A percentile compares a stretch with the other conserved stretches of the same genome.
These are phyloP conservation scores for Plantago elongata DNA, from an alignment of 257 asterid genomes.

Conservation along the genomic window DNA sequence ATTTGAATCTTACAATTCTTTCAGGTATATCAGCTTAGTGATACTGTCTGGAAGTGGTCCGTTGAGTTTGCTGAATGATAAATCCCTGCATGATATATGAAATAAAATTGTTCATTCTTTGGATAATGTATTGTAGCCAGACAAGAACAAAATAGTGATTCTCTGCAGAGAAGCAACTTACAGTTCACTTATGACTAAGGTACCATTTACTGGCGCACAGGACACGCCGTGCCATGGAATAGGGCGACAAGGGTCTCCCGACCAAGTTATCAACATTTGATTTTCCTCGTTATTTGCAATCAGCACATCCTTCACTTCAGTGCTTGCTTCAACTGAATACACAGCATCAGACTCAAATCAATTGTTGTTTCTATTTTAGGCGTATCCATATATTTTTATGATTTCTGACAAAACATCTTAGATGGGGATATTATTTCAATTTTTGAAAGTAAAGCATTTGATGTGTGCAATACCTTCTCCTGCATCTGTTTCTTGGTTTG, in stretches of 20 bases:
- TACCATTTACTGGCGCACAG: constrained; percentile 37
- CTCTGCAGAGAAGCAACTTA: constrained; percentile 27
- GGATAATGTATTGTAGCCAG: background rate
- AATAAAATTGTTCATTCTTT: no score
- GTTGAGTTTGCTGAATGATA: constrained; percentile 35
- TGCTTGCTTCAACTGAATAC: constrained; percentile 38
- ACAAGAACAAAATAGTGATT: constrained; percentile 9
- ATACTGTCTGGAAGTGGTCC: constrained; percentile 58
- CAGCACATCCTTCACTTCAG: constrained; percentile 53
- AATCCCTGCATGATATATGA: constrained; percentile 31
- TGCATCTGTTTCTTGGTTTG: constrained; percentile 30
- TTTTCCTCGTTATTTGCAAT: constrained; percentile 40
- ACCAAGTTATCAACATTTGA: constrained; percentile 47
- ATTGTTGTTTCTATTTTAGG: background rate
- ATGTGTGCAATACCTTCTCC: constrained; percentile 40
- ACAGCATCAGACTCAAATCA: constrained; percentile 3
- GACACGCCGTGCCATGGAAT: constrained; percentile 59
- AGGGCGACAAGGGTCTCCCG: constrained; percentile 73
- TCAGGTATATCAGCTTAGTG: constrained; percentile 45
- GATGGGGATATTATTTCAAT: no score
- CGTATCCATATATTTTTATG: no score
- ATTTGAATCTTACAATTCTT: constrained; percentile 43
- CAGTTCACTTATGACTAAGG: constrained; percentile 42
- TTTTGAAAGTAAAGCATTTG: background rate
- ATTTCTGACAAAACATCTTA: no score